Evolutionary conservation across 345 rosid genomes (phyloP), one percentile per base, ranked within the genome.

Genomic region (Excoecaria cochinchinensis): DNA sequence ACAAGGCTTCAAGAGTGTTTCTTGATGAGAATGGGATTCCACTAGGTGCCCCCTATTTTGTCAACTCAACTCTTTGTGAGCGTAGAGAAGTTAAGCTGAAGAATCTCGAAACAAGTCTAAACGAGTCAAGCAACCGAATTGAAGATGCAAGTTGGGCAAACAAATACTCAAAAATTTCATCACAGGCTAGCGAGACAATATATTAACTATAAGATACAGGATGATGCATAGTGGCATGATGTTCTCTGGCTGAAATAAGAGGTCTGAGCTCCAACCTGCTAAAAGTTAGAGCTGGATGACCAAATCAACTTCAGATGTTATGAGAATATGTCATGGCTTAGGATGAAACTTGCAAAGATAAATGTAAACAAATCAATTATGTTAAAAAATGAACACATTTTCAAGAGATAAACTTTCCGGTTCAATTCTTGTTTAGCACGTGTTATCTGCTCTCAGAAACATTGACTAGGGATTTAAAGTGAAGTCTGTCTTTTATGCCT

Each of bases 11-110:
- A 36, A 48, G 15, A 50, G 22, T 38, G 5, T 69, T 69, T 69
- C 44, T 52, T 24, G 72, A 69, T 51, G 72, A 69, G 59, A 69
- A 69, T 51, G 72, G 72, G 42, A 51, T 69, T 69, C 72, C 72
- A 16, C 72, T 59, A 31, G 59, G 51, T 16, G 72, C 25, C 22
- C 9, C 67, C 47, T 14, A 16, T 62, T 62, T 62, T 31, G 5
- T 62, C 67, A 36, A 16, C 5, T 40, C 68, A 3, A 42, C 69
- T 19, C 38, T 12, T 24, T 8, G 9, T 22, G 31, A 40, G 22
- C 31, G 15, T 19, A 56, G 60, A 56, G 25, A 24, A 56, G 25
- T 22, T 39, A 24, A 16, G 47, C 68, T 0, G 22, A 62, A 36
- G 67, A 38, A 62, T 62, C 67, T 36, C 13, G 17, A 61, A 24